phyloP scores from a whole-genome alignment of 768 basidiomycete genomes.

The Hebeloma cylindrosporum region DNA sequence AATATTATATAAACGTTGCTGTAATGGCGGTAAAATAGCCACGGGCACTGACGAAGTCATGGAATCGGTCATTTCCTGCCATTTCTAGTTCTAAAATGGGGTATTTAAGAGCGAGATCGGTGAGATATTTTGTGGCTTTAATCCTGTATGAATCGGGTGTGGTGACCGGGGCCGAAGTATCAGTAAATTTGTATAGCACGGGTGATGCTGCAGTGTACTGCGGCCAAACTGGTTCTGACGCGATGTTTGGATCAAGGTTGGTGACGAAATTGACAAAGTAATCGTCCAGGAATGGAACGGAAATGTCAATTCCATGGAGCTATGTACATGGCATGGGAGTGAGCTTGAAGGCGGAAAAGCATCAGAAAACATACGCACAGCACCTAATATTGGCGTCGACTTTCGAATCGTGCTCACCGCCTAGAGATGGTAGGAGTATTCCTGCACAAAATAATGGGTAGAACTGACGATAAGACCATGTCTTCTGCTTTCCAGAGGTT shows the following conservation, averaged over 20 bases:
- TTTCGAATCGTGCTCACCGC: conserved; percentile 1
- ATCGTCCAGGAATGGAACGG: conserved; percentile 40
- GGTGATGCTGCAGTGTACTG: conserved; percentile 35
- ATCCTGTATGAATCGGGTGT: conserved; percentile 43
- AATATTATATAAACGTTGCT: too few relatives aligned
- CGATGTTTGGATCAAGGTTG: conserved; percentile 44
- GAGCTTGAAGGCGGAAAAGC: not conserved
- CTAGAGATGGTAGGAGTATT: conserved; percentile 3
- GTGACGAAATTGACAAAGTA: conserved; percentile 44
- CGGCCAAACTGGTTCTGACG: conserved; percentile 42
- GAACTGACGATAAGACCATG: conserved; percentile 44
- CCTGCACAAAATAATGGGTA: not conserved
- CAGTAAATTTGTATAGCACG: conserved; percentile 39
- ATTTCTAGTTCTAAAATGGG: too few relatives aligned
- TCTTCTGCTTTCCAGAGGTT: conserved; percentile 38
- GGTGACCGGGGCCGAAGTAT: conserved; percentile 34
- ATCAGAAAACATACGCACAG: not conserved
- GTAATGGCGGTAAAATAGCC: too few relatives aligned
- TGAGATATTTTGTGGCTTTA: conserved; percentile 29
- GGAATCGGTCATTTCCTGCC: too few relatives aligned
- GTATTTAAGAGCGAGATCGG: conserved; percentile 2
- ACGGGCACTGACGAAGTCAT: too few relatives aligned
- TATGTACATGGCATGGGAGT: conserved; percentile 16
- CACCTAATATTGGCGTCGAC: not conserved
- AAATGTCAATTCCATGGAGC: conserved; percentile 42